Conservation (phyloP, 306 rosid genomes). For the Lathyrus sativus region DNA sequence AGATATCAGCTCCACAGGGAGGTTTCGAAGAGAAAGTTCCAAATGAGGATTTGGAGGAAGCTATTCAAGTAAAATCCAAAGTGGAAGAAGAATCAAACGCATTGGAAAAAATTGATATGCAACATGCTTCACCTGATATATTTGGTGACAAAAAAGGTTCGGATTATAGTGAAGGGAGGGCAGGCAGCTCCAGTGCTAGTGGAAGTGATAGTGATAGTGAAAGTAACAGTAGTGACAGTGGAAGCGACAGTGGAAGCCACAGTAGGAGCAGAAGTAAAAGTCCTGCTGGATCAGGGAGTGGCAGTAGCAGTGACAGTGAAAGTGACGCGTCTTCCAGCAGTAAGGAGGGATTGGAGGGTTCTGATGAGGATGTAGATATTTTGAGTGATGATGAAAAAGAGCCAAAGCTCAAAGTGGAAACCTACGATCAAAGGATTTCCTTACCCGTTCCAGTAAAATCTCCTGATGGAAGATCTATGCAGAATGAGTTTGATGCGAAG, state of each 20-base stretch:
- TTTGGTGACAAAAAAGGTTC: slow-evolving; percentile 66
- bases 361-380: slow-evolving; percentile 96
- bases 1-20: slow-evolving; percentile 52
- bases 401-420: slow-evolving; percentile 59
- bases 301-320: slow-evolving; percentile 92
- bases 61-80: slow-evolving; percentile 44
- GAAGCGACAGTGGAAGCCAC: slow-evolving; percentile 85
- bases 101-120: slow-evolving; percentile 51
- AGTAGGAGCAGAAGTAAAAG: slow-evolving; percentile 84
- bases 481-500: slow-evolving; percentile 58
- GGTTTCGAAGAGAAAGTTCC: slow-evolving; percentile 58
- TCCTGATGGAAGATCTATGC: slow-evolving; percentile 58
- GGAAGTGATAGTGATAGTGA: slow-evolving; percentile 89
- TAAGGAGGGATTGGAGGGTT: slow-evolving; percentile 63
- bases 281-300: slow-evolving; percentile 73
- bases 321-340: slow-evolving; percentile 90
- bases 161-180: slow-evolving; percentile 67
- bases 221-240: slow-evolving; percentile 88
- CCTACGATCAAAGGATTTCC: slow-evolving; percentile 53
- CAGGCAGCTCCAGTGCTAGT: slow-evolving; percentile 78
- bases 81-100: slow-evolving; percentile 57
- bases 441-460: slow-evolving; percentile 52
- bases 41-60: slow-evolving; percentile 54
- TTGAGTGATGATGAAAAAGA: slow-evolving; percentile 97
- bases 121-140: slow-evolving; percentile 62